Conservation (phyloP, 2,329 filamentous ascomycete genomes). For the Exophiala alcalophila region DNA sequence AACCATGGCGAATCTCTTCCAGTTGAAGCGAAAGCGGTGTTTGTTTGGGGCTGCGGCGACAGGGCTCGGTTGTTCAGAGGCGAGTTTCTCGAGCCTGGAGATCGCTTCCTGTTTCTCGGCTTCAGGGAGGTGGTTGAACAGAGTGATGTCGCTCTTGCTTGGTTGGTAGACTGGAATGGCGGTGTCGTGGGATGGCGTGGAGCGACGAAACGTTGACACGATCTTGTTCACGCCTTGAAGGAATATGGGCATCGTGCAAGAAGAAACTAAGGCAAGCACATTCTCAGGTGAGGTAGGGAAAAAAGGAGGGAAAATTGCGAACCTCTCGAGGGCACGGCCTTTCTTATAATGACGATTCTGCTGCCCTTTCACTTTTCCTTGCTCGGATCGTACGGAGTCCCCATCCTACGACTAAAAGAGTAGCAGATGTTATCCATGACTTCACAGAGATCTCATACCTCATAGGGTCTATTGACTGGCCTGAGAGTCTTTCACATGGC, state of each 20-base stretch:
- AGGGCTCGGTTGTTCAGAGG: slow-evolving; percentile 3
- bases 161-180: slow-evolving; percentile 1
- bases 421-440: too few species aligned
- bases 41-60: background rate
- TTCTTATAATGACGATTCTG: too few species aligned
- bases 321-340: too few species aligned
- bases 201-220: slow-evolving; percentile 3
- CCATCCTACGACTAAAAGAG: too few species aligned
- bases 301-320: too few species aligned
- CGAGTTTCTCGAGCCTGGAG: slow-evolving; percentile 16
- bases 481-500: too few species aligned
- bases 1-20: slow-evolving; percentile 19
- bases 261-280: background rate
- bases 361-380: too few species aligned
- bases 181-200: background rate
- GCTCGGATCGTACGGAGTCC: too few species aligned
- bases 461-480: too few species aligned
- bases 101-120: slow-evolving; percentile 16
- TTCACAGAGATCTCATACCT: too few species aligned
- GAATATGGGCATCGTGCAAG: slow-evolving; percentile 4
- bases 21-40: slow-evolving; percentile 8
- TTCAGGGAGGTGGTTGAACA: slow-evolving; percentile 21
- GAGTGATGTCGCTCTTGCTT: slow-evolving; percentile 10
- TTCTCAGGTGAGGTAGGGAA: background rate
- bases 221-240: slow-evolving; percentile 1